phyloP scores from a whole-genome alignment of 352 stramenopile species.

The Globisporangium mamillatum region DNA sequence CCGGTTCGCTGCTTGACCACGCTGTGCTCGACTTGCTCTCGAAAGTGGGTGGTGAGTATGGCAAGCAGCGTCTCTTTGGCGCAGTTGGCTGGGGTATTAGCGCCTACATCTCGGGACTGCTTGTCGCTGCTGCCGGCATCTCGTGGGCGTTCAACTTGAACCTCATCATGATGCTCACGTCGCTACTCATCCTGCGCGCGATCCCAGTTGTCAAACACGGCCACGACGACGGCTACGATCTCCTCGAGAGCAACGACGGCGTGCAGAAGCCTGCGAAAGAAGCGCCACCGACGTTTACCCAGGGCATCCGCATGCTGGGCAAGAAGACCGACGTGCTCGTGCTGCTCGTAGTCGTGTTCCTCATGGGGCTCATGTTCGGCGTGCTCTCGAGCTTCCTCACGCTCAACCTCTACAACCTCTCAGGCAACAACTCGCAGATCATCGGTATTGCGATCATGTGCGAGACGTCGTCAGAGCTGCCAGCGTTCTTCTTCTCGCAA shows the following conservation, averaged over 20 bases:
- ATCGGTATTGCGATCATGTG: constrained; percentile 80
- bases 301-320: constrained; percentile 36
- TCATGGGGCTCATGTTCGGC: constrained; percentile 82
- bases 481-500: constrained; percentile 80
- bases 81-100: constrained; percentile 61
- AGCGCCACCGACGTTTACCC: constrained; percentile 39
- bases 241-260: constrained; percentile 20
- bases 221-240: constrained; percentile 20
- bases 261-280: constrained; percentile 8
- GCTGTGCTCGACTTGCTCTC: constrained; percentile 63
- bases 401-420: constrained; percentile 81
- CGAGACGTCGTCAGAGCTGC: constrained; percentile 76
- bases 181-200: constrained; percentile 57
- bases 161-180: constrained; percentile 43
- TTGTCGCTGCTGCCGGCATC: constrained; percentile 58
- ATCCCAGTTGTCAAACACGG: constrained; percentile 52
- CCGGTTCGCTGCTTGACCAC: constrained; percentile 67
- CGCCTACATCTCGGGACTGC: constrained; percentile 68
- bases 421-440: constrained; percentile 62
- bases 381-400: constrained; percentile 83
- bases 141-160: constrained; percentile 78
- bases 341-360: constrained; percentile 66
- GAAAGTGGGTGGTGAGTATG: constrained; percentile 73
- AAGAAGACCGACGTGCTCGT: constrained; percentile 61
- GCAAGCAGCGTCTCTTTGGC: constrained; percentile 80